Evolutionary conservation across 192 early-diverging fungal genomes (phyloP).

Genomic region (Coemansia sp.): DNA sequence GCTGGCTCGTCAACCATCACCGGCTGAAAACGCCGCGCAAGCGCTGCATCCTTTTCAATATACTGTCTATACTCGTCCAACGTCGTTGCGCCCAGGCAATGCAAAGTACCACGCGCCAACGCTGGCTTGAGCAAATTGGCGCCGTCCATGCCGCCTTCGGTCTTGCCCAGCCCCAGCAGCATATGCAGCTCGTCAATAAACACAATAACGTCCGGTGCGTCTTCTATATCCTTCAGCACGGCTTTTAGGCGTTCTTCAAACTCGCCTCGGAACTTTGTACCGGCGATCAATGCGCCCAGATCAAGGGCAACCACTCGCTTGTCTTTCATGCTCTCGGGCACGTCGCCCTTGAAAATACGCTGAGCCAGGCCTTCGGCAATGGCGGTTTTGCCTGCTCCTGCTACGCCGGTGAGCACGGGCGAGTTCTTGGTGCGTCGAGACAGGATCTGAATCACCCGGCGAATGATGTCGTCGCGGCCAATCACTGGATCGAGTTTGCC

Average conservation of each 20-base stretch:
- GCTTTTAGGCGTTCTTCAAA: constrained; percentile 81
- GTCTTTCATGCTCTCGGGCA: constrained; percentile 76
- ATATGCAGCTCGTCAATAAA: constrained; percentile 83
- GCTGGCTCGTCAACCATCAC: constrained; percentile 71
- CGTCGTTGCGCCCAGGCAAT: constrained; percentile 78
- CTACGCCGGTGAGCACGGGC: constrained; percentile 74
- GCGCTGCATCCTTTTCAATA: constrained; percentile 73
- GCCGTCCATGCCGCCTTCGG: constrained; percentile 77
- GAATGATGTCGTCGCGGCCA: constrained; percentile 75
- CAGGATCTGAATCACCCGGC: constrained; percentile 74
- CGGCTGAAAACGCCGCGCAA: constrained; percentile 77
- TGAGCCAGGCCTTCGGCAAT: constrained; percentile 81
- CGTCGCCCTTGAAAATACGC: constrained; percentile 72
- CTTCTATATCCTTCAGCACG: constrained; percentile 69
- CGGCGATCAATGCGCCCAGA: constrained; percentile 60
- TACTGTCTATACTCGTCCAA: constrained; percentile 76
- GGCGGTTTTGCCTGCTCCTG: constrained; percentile 81
- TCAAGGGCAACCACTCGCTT: constrained; percentile 73
- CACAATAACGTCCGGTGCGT: constrained; percentile 71
- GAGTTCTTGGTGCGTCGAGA: constrained; percentile 80
- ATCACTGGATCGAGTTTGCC: constrained; percentile 84
- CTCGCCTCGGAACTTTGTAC: constrained; percentile 67
- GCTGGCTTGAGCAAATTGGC: constrained; percentile 82
- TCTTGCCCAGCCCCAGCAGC: constrained; percentile 71
- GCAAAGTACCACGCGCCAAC: constrained; percentile 68